These are phyloP conservation scores for Hypoxylon fuscum DNA, from an alignment of 495 filamentous ascomycete genomes.

Conservation along the genomic window DNA sequence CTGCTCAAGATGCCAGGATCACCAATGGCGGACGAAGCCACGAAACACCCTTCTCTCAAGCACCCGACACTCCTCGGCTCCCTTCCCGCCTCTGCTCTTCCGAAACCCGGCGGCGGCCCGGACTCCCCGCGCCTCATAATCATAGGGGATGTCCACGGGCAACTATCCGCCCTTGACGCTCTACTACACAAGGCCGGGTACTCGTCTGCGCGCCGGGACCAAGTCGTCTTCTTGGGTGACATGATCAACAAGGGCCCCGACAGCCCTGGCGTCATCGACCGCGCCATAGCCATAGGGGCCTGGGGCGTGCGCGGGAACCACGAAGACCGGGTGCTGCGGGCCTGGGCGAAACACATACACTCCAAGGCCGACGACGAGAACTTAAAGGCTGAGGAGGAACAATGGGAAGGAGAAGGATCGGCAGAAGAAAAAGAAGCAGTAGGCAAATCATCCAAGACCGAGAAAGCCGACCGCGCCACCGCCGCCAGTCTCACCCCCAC, in stretches of 20 bases:
- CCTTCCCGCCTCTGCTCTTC: slow-evolving; percentile 50
- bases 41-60: slow-evolving; percentile 42
- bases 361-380: slow-evolving; percentile 19
- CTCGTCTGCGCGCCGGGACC: slow-evolving; percentile 66
- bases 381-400: no score
- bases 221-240: slow-evolving; percentile 85
- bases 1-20: not conserved
- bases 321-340: slow-evolving; percentile 79
- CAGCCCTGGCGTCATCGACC: slow-evolving; percentile 77
- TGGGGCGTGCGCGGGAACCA: slow-evolving; percentile 92
- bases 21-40: slow-evolving; percentile 34
- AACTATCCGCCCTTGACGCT: slow-evolving; percentile 68
- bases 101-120: slow-evolving; percentile 18
- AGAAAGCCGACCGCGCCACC: slow-evolving; percentile 38
- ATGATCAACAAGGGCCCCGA: slow-evolving; percentile 90
- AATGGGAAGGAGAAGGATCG: slow-evolving; percentile 26
- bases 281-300: slow-evolving; percentile 73
- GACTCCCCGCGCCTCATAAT: slow-evolving; percentile 64
- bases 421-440: slow-evolving; percentile 8
- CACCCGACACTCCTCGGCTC: slow-evolving; percentile 44
- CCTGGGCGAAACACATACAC: slow-evolving; percentile 23
- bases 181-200: slow-evolving; percentile 76
- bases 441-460: slow-evolving; percentile 6
- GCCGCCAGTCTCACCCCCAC: slow-evolving; percentile 50
- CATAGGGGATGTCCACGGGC: slow-evolving; percentile 92